Evolutionary conservation across 108 stramenopile genomes (phyloP), one percentile per base, ranked within the genome.

Genomic region (Nannochloropsis oceanica): DNA sequence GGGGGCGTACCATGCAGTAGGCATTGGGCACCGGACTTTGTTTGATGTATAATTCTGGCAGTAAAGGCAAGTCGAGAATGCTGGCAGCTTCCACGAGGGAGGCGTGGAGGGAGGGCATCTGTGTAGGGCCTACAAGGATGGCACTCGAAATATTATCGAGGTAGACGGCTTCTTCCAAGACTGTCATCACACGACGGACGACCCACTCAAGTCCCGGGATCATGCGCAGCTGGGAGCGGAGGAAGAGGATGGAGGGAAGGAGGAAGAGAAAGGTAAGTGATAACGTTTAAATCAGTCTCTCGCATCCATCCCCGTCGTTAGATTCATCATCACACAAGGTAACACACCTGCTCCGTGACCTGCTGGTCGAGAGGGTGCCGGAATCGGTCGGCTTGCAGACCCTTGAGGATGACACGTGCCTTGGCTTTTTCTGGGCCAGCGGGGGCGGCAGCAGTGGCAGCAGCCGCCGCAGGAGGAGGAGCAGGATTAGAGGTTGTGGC

Each of bases 21-120:
- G 88, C 88, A 79, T 88, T 88, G 46, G 88, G 88, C 11, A 25
- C 27, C 20, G 88, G 88, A 82, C 85, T 88, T 83, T 88, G 88
- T 50, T 22, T 85, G 44, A 86, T 82, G 81, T 86, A 86, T 12
- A 88, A 24, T 26, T 85, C 87, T 3, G 87, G 89, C 18, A 73
- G 59, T n/a, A 83, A 27, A 26, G 86, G 44, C 44, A 89, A 82
- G 44, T 87, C 89, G 25, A 89, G 79, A 44, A 89, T 83, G 42
- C 42, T 22, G n/a, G 86, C 73, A 8, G 89, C 86, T 44, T 86
- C 84, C 11, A 89, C 59, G 42, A 89, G 86, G 14, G 83, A 83
- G 2, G 26, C 14, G 81, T 89, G 86, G 14, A 89, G 73, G 14
- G 86, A 87, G 22, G 26, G 81, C 89, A 89, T 86, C 82, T 89